Conservation (phyloP, 2,329 filamentous ascomycete genomes). For the Fusarium bactridioides region DNA sequence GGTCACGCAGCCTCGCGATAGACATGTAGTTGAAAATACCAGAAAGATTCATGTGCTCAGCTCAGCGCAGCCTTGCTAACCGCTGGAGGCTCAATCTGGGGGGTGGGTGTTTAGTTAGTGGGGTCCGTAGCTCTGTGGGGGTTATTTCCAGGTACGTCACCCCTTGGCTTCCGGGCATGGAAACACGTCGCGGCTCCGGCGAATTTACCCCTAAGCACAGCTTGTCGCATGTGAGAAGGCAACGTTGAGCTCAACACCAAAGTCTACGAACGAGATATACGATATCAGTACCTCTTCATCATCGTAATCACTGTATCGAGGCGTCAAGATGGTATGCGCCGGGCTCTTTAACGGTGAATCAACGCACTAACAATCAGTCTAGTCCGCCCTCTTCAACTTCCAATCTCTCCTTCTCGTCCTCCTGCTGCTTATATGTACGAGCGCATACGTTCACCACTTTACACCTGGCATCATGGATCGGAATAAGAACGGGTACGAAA, state of each 20-base stretch:
- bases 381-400: conserved; percentile 99
- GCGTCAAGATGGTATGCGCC: conserved; percentile 41
- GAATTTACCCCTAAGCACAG: conserved; percentile 50
- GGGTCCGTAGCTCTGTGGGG: conserved; percentile 34
- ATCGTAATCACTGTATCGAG: background rate
- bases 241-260: conserved; percentile 1
- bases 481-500: conserved; percentile 84
- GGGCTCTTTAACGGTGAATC: background rate
- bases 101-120: conserved; percentile 26
- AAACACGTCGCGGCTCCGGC: conserved; percentile 42
- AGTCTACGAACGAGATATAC: background rate
- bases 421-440: conserved; percentile 94
- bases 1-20: conserved; percentile 24
- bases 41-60: conserved; percentile 14
- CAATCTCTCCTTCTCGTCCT: conserved; percentile 94
- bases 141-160: conserved; percentile 31
- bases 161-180: background rate
- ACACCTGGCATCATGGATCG: conserved; percentile 90
- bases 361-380: conserved; percentile 24
- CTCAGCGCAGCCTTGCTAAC: conserved; percentile 24
- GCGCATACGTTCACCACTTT: conserved; percentile 89
- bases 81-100: conserved; percentile 25
- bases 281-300: background rate
- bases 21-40: conserved; percentile 31
- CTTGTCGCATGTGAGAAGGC: conserved; percentile 37